Base-by-base conservation (phyloP, 2,329 filamentous ascomycete species). In the Diplodia scrobiculata region DNA sequence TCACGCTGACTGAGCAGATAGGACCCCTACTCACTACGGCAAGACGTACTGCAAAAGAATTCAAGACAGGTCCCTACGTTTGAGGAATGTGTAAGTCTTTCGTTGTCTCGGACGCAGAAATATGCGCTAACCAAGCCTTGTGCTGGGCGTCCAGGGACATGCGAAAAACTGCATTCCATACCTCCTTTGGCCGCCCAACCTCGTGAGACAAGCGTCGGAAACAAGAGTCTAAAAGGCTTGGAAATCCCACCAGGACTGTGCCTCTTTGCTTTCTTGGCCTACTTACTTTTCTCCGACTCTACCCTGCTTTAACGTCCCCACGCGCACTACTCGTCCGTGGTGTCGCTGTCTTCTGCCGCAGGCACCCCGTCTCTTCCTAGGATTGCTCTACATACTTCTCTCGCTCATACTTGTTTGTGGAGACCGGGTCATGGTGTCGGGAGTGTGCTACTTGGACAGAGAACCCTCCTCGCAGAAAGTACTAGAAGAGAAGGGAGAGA, bases 91-190 rank as follows among this genome's bases (percentile, higher is more conserved):
- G 11, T 13, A 19, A 19, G 41, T 45, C 41, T 19, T n/a, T n/a
- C 38, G 7, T 45, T 62, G 41, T 62, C 58, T 62, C 27, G 4
- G 58, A 50, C 19, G 41, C 34, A 50, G 34, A 29, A 62, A 62
- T 62, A 45, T 10, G 25, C 58, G 29, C 58, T 62, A 62, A 62
- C 19, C 29, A 14, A 17, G n/a, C 29, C 32, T 19, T n/a, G 34
- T 32, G 10, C 55, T 48, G 9, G 38, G 38, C 38, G 17, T 17
- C n/a, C 38, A 17, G 13, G 17, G 27, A 34, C 38, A 48, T 25
- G 34, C 27, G 45, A 36, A 36, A 25, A 6, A 9, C 41, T 47
- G 11, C 58, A 62, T 62, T 62, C 58, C 58, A 36, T 50, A 14
- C 10, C 45, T 51, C 58, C n/a, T 50, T 50, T 13, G 45, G 27